These are phyloP conservation scores for Pythium phragmiticola DNA, from an alignment of 352 stramenopile species.

Conservation along the genomic window DNA sequence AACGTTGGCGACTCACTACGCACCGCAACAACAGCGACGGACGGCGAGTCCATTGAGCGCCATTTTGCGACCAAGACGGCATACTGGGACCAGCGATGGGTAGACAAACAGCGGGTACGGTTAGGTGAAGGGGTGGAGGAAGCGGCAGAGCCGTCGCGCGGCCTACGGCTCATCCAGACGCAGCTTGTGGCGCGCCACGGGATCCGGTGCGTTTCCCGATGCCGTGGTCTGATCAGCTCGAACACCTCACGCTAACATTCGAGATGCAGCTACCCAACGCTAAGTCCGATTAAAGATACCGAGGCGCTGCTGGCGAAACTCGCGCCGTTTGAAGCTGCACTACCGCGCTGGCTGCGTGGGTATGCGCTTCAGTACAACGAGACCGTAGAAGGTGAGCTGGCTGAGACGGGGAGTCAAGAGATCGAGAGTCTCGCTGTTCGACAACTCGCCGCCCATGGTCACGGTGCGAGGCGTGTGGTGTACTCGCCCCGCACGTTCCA, in stretches of 20 bases:
- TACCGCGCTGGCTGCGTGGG: constrained; percentile 51
- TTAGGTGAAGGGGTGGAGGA: not conserved
- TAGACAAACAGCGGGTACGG: not conserved
- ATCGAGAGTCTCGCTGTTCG: constrained; percentile 42
- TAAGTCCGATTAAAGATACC: constrained; percentile 47
- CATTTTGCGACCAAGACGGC: constrained; percentile 39
- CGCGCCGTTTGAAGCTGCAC: constrained; percentile 31
- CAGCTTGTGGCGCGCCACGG: constrained; percentile 64
- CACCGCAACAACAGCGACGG: not conserved
- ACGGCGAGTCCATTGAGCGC: constrained; percentile 14
- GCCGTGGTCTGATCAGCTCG: not conserved
- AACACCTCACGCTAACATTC: not conserved
- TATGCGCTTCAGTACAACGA: constrained; percentile 66
- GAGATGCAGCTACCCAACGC: constrained; percentile 46
- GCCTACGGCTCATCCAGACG: constrained; percentile 54
- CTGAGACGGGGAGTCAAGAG: constrained; percentile 35
- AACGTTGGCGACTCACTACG: not conserved
- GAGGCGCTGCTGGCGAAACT: constrained; percentile 41
- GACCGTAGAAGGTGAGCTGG: constrained; percentile 39
- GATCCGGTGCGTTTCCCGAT: constrained; percentile 34
- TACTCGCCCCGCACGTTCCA: constrained; percentile 41
- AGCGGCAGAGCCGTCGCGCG: not conserved
- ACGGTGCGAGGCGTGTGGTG: constrained; percentile 6
- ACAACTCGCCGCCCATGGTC: constrained; percentile 24
- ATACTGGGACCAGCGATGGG: constrained; percentile 35